Base-by-base conservation (phyloP, 148 eudicot genomes). In the Persicaria maculosa region DNA sequence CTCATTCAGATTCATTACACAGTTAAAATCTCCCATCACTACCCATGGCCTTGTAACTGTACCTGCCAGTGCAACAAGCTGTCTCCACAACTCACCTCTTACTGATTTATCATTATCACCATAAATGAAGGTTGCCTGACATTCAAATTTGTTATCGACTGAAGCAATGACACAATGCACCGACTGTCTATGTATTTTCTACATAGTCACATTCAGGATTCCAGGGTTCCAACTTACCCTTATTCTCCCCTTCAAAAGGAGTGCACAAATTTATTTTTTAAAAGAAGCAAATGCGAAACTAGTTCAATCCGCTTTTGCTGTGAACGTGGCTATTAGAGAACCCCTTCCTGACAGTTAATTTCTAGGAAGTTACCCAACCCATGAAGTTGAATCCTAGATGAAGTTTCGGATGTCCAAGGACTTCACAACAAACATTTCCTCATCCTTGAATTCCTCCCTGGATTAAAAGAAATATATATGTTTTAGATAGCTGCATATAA, bases 381-480 rank as follows among this genome's bases (percentile, higher is more conserved):
- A 59, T 59, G 40, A 20, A 59, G 65, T 22, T 22, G 31, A 59
- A 59, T 22, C 79, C 85, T 75, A 93, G 75, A 93, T 44, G 83
- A 93, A 91, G 84, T 91, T 91, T 76, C 98, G 68, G 86, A 89
- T 83, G 81, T 93, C 98, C 79, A 93, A 72, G 36, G 94, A 80
- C 92, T 89, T 93, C 78, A 88, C 96, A 43, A 84, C 93, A 47
- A 82, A 86, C 93, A 94, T 85, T 79, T 80, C 85, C 80, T 94
- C 98, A 44, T 91, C 97, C 81, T 91, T 86, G 75, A 90, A 91
- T 81, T 94, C 98, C 85, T 94, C 98, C 88, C 98, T 94, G 89
- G 75, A 20, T 52, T 69, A 31, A 31, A 68, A 69, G 75, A 17
- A 25, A n/a, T 22, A 14, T 5, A 71, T 2, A 5, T 54, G 1